Evolutionary conservation across 2,329 filamentous ascomycete species (phyloP).

Genomic region (Thelonectria olida): DNA sequence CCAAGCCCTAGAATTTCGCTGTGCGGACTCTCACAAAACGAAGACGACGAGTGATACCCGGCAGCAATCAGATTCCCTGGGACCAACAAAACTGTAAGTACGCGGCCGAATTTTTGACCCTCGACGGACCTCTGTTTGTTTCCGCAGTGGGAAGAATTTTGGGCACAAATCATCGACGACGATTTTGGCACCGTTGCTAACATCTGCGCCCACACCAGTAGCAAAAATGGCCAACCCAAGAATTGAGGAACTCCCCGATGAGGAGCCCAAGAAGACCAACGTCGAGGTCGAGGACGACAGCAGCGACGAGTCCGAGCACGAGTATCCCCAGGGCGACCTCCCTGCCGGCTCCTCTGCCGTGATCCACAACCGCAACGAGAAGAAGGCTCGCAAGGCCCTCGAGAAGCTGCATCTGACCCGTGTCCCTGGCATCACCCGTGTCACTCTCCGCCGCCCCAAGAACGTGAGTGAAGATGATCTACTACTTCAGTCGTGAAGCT

Average conservation of each 20-base stretch:
- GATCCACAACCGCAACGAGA: conserved; percentile 99
- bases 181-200: conserved; percentile 39
- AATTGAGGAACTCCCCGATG: conserved; percentile 96
- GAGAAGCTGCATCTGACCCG: conserved; percentile 98
- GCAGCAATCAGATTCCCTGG: conserved; percentile 45
- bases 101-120: conserved; percentile 26
- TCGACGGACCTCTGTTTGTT: conserved; percentile 23
- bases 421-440: conserved; percentile 95
- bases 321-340: conserved; percentile 81
- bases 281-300: conserved; percentile 75
- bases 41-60: conserved; percentile 44
- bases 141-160: conserved; percentile 25
- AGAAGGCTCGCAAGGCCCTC: conserved; percentile 99
- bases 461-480: conserved; percentile 77
- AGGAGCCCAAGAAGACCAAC: conserved; percentile 83
- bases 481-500: background rate
- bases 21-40: conserved; percentile 52
- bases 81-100: conserved; percentile 50
- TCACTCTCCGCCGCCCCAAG: conserved; percentile 97
- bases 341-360: conserved; percentile 89
- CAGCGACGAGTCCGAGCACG: conserved; percentile 80
- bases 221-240: conserved; percentile 93
- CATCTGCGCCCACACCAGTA: conserved; percentile 45
- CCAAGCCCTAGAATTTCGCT: conserved; percentile 58
- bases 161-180: conserved; percentile 27